Conservation (phyloP, 1,139 yeast species). For the Debaryomyces coudertii region DNA sequence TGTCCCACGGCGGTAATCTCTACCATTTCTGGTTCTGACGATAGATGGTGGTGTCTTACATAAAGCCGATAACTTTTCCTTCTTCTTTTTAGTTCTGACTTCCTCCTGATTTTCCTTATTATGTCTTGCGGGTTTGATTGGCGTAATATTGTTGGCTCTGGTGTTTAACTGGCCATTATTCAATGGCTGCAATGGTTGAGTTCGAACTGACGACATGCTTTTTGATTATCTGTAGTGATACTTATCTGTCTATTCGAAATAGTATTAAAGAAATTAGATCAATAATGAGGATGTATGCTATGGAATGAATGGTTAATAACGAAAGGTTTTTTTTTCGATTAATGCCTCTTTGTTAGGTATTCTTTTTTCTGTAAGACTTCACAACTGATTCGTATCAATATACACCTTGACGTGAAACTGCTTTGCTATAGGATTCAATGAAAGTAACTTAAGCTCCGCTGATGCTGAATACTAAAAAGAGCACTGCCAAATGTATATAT, state of each 20-base stretch:
- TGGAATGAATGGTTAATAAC: conserved; percentile 1
- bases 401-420: background rate
- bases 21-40: conserved; percentile 82
- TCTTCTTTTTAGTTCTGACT: conserved; percentile 56
- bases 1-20: conserved; percentile 87
- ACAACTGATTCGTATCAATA: background rate
- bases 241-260: background rate
- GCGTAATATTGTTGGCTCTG: conserved; percentile 43
- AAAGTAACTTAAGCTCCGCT: background rate
- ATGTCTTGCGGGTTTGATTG: conserved; percentile 41
- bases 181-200: conserved; percentile 52
- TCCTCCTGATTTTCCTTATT: conserved; percentile 31
- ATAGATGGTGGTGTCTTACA: conserved; percentile 96
- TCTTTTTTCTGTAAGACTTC: conserved; percentile 1
- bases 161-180: conserved; percentile 49
- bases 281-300: background rate
- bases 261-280: background rate
- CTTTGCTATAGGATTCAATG: background rate
- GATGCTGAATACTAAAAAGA: background rate
- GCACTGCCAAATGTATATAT: conserved; percentile 7
- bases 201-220: conserved; percentile 39
- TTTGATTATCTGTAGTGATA: background rate
- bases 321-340: conserved; percentile 2
- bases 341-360: conserved; percentile 2
- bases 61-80: conserved; percentile 81